These are phyloP conservation scores for Avena atlantica DNA, from an alignment of 176 grass and related monocot species.

Conservation along the genomic window DNA sequence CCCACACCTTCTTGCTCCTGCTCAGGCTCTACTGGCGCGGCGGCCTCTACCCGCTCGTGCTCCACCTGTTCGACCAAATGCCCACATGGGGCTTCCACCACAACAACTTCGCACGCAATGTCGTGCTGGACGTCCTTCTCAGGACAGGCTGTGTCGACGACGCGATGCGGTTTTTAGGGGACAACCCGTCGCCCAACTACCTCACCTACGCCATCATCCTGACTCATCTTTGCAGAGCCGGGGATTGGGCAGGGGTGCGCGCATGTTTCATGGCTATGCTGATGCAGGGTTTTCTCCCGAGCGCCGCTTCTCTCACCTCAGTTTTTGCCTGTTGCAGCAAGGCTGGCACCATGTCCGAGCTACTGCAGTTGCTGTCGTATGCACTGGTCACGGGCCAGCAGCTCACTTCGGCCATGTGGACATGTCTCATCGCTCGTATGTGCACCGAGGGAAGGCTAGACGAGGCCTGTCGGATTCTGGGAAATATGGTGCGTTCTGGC, in stretches of 20 bases:
- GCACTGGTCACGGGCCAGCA: conserved; percentile 54
- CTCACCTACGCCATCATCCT: conserved; percentile 75
- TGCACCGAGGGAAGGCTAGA: conserved; percentile 59
- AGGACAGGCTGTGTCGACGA: conserved; percentile 50
- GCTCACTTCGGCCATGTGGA: conserved; percentile 62
- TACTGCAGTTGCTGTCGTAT: conserved; percentile 68
- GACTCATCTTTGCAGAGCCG: conserved; percentile 64
- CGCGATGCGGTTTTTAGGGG: conserved; percentile 42
- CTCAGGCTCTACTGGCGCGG: conserved; percentile 85
- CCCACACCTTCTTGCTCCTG: conserved; percentile 77
- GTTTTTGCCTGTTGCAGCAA: conserved; percentile 79
- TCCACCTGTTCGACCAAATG: conserved; percentile 86
- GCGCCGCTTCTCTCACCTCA: conserved; percentile 35
- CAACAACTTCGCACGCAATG: conserved; percentile 71
- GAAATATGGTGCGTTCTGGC: conserved; percentile 67
- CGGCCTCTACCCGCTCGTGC: conserved; percentile 54
- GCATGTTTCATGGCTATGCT: conserved; percentile 60
- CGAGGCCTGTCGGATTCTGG: conserved; percentile 56
- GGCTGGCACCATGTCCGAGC: conserved; percentile 54
- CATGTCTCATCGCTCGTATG: conserved; percentile 71
- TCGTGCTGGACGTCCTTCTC: conserved; percentile 78
- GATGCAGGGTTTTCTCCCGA: conserved; percentile 59
- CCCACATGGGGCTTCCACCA: conserved; percentile 59
- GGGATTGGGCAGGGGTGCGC: conserved; percentile 54
- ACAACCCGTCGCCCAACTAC: conserved; percentile 66